Evolutionary conservation across 768 basidiomycete genomes (phyloP), one percentile per base, ranked within the genome.

Genomic region (Russula brevipes): DNA sequence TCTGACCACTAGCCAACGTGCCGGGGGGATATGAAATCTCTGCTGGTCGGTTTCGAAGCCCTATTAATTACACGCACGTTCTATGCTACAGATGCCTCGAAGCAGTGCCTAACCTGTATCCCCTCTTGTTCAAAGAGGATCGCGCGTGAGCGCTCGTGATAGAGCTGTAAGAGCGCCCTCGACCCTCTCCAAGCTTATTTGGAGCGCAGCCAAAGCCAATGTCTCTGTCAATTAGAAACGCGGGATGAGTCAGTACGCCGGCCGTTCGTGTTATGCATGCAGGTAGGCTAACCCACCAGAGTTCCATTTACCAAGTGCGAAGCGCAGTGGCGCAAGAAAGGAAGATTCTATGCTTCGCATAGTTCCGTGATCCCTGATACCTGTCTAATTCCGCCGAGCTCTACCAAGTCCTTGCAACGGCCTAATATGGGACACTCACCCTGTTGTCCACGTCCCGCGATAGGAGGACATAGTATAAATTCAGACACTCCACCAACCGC

Each of bases 391-490:
- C 17, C 38, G 36, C 33, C n/a, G 31, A 56, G 38, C 50, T 30
- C 35, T 17, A 56, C 17, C 50, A 2, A 31, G 17, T 2, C 10
- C 39, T 24, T 47, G 11, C 14, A 46, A 36, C 17, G 50, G 31
- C 30, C 19, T 51, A 35, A 31, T 30, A 54, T 38, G 42, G 12
- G 38, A 3, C 49, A 57, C 30, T 66, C 75, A 88, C 89, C 70
- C 71, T 71, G 69, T 91, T 91, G 5, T 73, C 65, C 9, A 65
- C 69, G 70, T 92, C 89, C 65, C 87, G 75, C 50, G 76, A 72
- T 8, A 89, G 69, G 17, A 90, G 75, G 39, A 87, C 77, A 66
- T 87, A 90, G 69, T 86, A 88, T 55, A 91, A 78, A 17, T 83
- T 82, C 5, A 92, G 74, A 64, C 81, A 84, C 64, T 90, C 88